Conservation (phyloP, 352 stramenopile genomes). For the Globisporangium apiculatum region DNA sequence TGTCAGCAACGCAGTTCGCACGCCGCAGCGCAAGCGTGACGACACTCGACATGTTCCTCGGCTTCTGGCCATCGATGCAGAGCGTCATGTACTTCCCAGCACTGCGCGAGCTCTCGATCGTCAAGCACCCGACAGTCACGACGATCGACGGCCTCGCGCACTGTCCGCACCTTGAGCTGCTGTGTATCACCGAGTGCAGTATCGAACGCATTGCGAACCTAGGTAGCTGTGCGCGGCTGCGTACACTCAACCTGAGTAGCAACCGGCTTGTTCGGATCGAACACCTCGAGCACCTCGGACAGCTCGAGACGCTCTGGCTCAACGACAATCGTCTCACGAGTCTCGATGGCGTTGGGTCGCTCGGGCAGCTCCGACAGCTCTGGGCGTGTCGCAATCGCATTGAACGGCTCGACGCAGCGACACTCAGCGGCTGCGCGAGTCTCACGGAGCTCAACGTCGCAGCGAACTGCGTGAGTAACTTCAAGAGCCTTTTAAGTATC, state of each 20-base stretch:
- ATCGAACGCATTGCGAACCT: constrained; percentile 43
- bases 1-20: constrained; percentile 49
- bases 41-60: constrained; percentile 67
- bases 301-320: constrained; percentile 76
- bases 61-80: constrained; percentile 69
- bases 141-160: constrained; percentile 41
- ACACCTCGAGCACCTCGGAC: constrained; percentile 35
- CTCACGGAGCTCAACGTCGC: constrained; percentile 83
- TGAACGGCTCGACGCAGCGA: constrained; percentile 43
- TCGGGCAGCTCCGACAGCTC: constrained; percentile 47
- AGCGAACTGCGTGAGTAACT: constrained; percentile 76
- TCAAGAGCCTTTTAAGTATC: constrained; percentile 82
- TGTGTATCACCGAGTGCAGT: constrained; percentile 66
- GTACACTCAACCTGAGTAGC: constrained; percentile 62
- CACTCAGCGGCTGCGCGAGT: constrained; percentile 39
- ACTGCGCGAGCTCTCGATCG: constrained; percentile 61
- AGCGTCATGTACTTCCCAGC: constrained; percentile 55
- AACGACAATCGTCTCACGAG: constrained; percentile 70
- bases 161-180: constrained; percentile 46
- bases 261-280: constrained; percentile 59
- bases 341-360: constrained; percentile 46
- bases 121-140: constrained; percentile 63
- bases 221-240: constrained; percentile 35
- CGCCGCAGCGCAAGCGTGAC: constrained; percentile 28
- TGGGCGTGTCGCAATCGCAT: constrained; percentile 78